Evolutionary conservation across 1,284 basidiomycete genomes (phyloP).

Genomic region (Cryptococcus maquisensis): DNA sequence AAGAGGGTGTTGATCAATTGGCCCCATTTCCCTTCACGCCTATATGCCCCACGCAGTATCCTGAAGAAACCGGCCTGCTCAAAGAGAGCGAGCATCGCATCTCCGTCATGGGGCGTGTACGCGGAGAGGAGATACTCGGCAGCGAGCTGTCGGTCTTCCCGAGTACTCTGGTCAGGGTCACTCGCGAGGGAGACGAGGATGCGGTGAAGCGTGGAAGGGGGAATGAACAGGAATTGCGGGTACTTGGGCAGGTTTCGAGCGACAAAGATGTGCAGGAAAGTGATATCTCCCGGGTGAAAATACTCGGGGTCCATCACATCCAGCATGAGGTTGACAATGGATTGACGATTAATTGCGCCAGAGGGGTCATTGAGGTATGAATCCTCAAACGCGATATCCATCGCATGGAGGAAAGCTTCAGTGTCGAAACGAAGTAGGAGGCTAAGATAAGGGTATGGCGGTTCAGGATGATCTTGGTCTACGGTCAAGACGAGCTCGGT

Average conservation of each 20-base stretch:
- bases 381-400: conserved; percentile 95
- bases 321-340: conserved; percentile 78
- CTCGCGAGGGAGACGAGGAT: conserved; percentile 74
- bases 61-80: conserved; percentile 82
- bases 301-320: conserved; percentile 57
- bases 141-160: conserved; percentile 91
- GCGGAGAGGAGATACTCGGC: conserved; percentile 90
- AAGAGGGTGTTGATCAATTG: conserved; percentile 68
- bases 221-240: conserved; percentile 75
- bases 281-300: conserved; percentile 61
- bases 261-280: conserved; percentile 90
- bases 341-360: conserved; percentile 63
- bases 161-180: conserved; percentile 67
- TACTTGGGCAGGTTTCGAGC: conserved; percentile 97
- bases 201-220: conserved; percentile 63
- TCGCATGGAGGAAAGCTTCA: conserved; percentile 87
- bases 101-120: conserved; percentile 76
- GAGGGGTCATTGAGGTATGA: conserved; percentile 77
- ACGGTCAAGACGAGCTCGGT: conserved; percentile 57
- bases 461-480: conserved; percentile 51
- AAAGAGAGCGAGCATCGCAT: conserved; percentile 66
- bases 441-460: conserved; percentile 83
- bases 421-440: conserved; percentile 83
- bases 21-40: conserved; percentile 71
- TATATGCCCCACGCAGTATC: conserved; percentile 76